Conservation (phyloP, 306 rosid genomes). For the Malus domestica region DNA sequence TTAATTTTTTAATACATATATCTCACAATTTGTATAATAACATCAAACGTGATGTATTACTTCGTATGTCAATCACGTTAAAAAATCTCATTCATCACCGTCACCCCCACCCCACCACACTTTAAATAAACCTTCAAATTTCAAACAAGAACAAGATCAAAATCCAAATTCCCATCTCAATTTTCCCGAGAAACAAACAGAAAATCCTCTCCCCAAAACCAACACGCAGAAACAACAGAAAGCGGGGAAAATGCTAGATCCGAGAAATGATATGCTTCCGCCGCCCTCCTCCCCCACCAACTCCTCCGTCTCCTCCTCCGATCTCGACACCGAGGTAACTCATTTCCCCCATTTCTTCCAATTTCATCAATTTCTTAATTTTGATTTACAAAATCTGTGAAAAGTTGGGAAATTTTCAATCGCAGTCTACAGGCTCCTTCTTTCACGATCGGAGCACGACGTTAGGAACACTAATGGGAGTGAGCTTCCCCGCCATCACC, state of each 20-base stretch:
- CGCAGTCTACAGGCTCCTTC: slow-evolving; percentile 87
- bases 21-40: too few species aligned
- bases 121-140: slow-evolving; percentile 4
- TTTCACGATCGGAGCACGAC: slow-evolving; percentile 90
- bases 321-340: slow-evolving; percentile 82
- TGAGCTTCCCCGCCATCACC: slow-evolving; percentile 71
- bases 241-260: slow-evolving; percentile 59
- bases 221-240: not conserved
- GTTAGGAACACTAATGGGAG: slow-evolving; percentile 85
- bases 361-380: not conserved
- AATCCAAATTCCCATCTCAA: not conserved
- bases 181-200: not conserved
- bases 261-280: slow-evolving; percentile 66
- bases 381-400: not conserved
- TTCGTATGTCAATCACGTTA: too few species aligned
- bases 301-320: slow-evolving; percentile 93
- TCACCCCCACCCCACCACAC: not conserved
- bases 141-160: not conserved
- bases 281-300: slow-evolving; percentile 83
- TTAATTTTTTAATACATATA: too few species aligned
- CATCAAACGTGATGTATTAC: too few species aligned
- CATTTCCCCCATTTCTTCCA: not conserved
- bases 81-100: not conserved
- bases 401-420: not conserved
- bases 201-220: not conserved